Percentiles rank a stretch among this genome's conserved stretches.
Evolutionary conservation across 2,329 filamentous ascomycete species (phyloP).

Genomic region (Blastomyces parvus): DNA sequence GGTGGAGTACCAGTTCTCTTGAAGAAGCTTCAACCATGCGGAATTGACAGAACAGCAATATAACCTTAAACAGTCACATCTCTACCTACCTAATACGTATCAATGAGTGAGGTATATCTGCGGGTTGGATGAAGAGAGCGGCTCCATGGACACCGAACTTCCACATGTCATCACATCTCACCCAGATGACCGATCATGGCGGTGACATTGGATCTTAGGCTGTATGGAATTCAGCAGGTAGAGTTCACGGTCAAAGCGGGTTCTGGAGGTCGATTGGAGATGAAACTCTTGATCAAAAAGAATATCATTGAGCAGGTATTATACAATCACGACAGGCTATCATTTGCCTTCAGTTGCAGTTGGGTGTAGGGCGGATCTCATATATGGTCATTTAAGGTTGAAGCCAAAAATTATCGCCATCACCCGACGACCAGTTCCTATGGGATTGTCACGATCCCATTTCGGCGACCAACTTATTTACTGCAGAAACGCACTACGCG

Average conservation of each 20-base stretch:
- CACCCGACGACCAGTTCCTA: not conserved
- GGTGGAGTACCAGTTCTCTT: not conserved
- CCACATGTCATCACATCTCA: not conserved
- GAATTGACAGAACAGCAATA: not conserved
- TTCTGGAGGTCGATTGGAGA: slow-evolving; percentile 1
- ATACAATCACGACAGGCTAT: not conserved
- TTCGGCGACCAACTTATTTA: not conserved
- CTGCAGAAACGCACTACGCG: not conserved
- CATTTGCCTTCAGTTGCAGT: not conserved
- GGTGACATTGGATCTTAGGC: not conserved
- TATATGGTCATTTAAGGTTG: not conserved
- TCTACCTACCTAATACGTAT: not conserved
- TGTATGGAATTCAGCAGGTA: not conserved
- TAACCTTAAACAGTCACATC: not conserved
- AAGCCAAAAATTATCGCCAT: too few relatives aligned
- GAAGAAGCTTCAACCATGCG: not conserved
- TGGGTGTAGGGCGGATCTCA: not conserved
- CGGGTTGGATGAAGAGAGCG: not conserved
- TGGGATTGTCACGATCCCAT: not conserved
- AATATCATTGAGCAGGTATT: not conserved
- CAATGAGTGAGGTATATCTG: not conserved
- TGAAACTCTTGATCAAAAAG: not conserved
- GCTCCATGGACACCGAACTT: not conserved
- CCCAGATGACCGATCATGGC: not conserved
- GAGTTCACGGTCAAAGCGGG: not conserved